Evolutionary conservation across 768 basidiomycete species (phyloP), one percentile per base, ranked within the genome.

Genomic region (Agaricus sinodeliciosus): DNA sequence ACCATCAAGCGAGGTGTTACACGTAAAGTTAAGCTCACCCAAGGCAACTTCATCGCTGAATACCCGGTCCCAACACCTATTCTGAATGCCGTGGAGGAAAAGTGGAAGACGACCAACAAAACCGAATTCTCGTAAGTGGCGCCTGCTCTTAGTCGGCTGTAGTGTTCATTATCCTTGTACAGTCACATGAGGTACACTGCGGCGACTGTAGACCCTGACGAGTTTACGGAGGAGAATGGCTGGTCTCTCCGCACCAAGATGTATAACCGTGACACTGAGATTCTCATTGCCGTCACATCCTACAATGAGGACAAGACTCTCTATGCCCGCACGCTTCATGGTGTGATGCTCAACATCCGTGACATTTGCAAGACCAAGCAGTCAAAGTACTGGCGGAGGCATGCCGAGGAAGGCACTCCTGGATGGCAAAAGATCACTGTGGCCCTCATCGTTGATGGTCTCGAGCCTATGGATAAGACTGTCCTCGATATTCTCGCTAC

Each of bases 311-410:
- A 93, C 78, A 93, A 92, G 74, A 85, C 82, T 5, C 79, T 92
- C n/a, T 90, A 92, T 63, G 82, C 90, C 25, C 85, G 88, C 58
- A 97, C 95, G 0, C 75, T 98, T 37, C 95, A 97, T 63, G 90
- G 90, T 57, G 87, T 97, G 62, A 97, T 97, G 94, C 69, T 95
- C 57, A 98, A 99, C 69, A 95, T 98, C 56, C 88, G 94, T 58
- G 89, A 98, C 61, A 97, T 97, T 59, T 94, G 93, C 80, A 93
- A 88, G 71, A 94, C 91, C 39, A 94, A 94, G 67, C 87, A 89
- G 63, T 91, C 87, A 57, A 93, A 93, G 67, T 95, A 87, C 70
- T 93, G 93, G 90, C 78, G 85, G 41, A 78, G 82, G 55, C 79
- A 78, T 48, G 85, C 90, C 9, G 89, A 91, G 66, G 89, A 91